Conservation (phyloP, 2,329 filamentous ascomycete species). For the Aureobasidium namibiae region DNA sequence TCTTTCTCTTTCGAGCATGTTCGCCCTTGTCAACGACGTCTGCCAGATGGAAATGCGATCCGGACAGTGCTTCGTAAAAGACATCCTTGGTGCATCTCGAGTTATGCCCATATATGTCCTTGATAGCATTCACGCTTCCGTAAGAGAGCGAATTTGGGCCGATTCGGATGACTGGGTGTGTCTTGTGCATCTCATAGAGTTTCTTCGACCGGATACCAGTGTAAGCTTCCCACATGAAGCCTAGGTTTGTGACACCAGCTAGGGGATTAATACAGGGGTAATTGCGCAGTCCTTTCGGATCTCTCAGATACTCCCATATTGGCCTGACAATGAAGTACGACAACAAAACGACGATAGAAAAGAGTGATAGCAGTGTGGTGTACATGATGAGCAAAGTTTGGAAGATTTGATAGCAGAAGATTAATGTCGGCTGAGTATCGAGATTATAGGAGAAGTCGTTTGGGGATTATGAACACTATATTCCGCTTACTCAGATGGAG, state of each 20-base stretch:
- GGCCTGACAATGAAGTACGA: neutral
- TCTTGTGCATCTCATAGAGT: constrained; percentile 34
- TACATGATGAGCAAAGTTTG: neutral
- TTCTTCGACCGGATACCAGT: constrained; percentile 35
- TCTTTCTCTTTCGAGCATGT: constrained; percentile 33
- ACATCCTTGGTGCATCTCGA: constrained; percentile 30
- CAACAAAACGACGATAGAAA: neutral
- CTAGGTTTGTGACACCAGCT: constrained; percentile 38
- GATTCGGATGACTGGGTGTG: constrained; percentile 30
- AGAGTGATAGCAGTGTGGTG: neutral
- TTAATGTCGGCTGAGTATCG: neutral
- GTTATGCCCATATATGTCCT: constrained; percentile 33
- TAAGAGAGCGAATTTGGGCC: constrained; percentile 41
- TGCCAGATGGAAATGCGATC: constrained; percentile 28
- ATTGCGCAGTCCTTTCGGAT: constrained; percentile 40
- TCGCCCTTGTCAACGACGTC: constrained; percentile 33
- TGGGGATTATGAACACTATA: neutral
- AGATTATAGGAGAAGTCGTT: neutral
- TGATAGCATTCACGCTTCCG: constrained; percentile 30
- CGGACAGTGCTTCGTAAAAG: constrained; percentile 24
- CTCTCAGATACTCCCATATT: constrained; percentile 30
- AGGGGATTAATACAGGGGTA: constrained; percentile 38
- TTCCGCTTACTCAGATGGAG: neutral
- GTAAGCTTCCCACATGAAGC: constrained; percentile 36
- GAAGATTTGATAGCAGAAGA: neutral